Conservation (phyloP, 2,329 filamentous ascomycete genomes). For the Peltaster fructicola region DNA sequence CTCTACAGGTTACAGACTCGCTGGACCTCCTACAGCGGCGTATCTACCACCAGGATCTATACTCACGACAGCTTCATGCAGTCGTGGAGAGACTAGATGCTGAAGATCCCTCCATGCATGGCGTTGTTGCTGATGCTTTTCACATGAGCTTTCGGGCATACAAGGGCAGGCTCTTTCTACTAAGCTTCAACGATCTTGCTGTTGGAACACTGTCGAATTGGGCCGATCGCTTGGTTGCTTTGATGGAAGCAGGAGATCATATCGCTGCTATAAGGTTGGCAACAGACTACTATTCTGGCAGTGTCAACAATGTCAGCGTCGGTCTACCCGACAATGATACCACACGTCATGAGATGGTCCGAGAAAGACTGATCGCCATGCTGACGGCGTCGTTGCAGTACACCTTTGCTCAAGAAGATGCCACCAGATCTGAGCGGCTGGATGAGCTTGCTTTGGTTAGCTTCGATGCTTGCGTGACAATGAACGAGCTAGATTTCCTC, state of each 20-base stretch:
- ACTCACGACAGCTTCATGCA: slow-evolving; percentile 67
- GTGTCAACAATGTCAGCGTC: slow-evolving; percentile 85
- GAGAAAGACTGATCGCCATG: slow-evolving; percentile 80
- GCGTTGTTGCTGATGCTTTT: slow-evolving; percentile 90
- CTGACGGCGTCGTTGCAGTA: slow-evolving; percentile 84
- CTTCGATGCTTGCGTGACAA: slow-evolving; percentile 64
- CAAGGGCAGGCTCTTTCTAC: slow-evolving; percentile 78
- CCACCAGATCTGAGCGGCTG: slow-evolving; percentile 39
- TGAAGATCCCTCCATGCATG: slow-evolving; percentile 76
- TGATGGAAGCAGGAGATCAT: slow-evolving; percentile 96
- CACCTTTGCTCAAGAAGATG: slow-evolving; percentile 50
- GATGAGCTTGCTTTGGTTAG: slow-evolving; percentile 66
- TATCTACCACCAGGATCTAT: slow-evolving; percentile 80
- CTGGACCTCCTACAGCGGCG: slow-evolving; percentile 85
- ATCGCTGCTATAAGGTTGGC: slow-evolving; percentile 80
- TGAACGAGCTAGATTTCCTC: slow-evolving; percentile 64
- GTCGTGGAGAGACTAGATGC: slow-evolving; percentile 82
- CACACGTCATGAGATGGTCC: slow-evolving; percentile 63
- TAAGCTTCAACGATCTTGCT: slow-evolving; percentile 86
- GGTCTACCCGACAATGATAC: slow-evolving; percentile 72
- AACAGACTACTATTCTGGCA: slow-evolving; percentile 78
- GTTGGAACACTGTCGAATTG: slow-evolving; percentile 90
- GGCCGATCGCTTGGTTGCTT: slow-evolving; percentile 79
- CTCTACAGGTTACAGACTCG: slow-evolving; percentile 79
- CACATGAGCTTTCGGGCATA: slow-evolving; percentile 96